These are phyloP conservation scores for Begonia masoniana DNA, from an alignment of 306 rosid genomes.

Conservation along the genomic window DNA sequence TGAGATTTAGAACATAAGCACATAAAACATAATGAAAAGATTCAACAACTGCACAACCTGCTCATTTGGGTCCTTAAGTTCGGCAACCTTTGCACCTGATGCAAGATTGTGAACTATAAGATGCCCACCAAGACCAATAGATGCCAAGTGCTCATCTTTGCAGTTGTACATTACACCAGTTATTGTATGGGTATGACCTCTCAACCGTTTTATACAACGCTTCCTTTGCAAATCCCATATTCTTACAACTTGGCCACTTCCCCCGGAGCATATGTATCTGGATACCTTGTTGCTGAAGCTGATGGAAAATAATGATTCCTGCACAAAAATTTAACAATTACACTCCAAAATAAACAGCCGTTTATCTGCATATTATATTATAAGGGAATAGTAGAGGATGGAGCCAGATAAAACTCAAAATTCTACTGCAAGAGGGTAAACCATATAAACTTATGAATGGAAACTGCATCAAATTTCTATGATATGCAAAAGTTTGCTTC, in stretches of 20 bases:
- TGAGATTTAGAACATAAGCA: slow-evolving; percentile 12
- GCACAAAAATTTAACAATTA: slow-evolving; percentile 7
- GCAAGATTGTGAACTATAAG: slow-evolving; percentile 94
- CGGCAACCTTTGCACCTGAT: slow-evolving; percentile 88
- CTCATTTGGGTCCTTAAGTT: slow-evolving; percentile 85
- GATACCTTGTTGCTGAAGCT: slow-evolving; percentile 97
- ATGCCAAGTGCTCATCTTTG: slow-evolving; percentile 96
- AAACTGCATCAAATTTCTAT: neutral
- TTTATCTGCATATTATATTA: neutral
- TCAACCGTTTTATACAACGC: slow-evolving; percentile 90
- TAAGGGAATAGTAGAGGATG: neutral
- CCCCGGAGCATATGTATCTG: slow-evolving; percentile 87
- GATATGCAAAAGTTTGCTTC: too few species aligned
- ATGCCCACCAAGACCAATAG: slow-evolving; percentile 89
- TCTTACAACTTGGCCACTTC: slow-evolving; percentile 89
- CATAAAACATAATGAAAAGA: slow-evolving; percentile 8
- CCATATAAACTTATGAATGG: neutral
- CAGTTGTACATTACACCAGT: slow-evolving; percentile 89
- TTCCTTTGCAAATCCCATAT: slow-evolving; percentile 97
- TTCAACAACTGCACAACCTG: slow-evolving; percentile 55
- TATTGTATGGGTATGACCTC: slow-evolving; percentile 74
- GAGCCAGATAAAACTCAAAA: neutral
- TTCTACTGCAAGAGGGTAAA: neutral
- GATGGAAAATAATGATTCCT: slow-evolving; percentile 80
- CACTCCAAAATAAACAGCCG: neutral